Conservation (phyloP, 352 stramenopile genomes). For the Blastocystis sp. region DNA sequence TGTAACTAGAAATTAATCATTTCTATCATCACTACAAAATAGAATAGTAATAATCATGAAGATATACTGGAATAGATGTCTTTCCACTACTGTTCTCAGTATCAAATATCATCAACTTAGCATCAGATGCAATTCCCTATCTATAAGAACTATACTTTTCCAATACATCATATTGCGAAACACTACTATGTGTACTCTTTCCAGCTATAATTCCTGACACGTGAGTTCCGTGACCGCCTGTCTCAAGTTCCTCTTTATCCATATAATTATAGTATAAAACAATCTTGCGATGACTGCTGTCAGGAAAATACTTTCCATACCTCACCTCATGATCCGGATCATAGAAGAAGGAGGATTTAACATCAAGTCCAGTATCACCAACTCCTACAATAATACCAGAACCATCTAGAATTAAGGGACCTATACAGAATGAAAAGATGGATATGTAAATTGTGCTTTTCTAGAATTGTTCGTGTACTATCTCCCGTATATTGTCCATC, state of each 20-base stretch:
- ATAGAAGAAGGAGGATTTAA: conserved; percentile 25
- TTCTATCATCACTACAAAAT: neutral
- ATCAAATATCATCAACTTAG: neutral
- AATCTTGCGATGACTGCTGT: conserved; percentile 9
- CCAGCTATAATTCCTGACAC: conserved; percentile 13
- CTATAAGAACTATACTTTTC: neutral
- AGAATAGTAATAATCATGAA: conserved; percentile 12
- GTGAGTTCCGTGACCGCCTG: neutral
- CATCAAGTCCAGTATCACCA: conserved; percentile 32
- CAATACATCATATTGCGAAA: neutral
- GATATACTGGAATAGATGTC: neutral
- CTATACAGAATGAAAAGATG: neutral
- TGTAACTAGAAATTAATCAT: neutral
- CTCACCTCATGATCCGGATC: neutral
- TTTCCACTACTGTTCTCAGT: neutral
- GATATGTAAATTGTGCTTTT: neutral
- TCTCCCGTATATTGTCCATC: neutral
- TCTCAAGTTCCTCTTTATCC: neutral
- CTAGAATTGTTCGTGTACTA: neutral
- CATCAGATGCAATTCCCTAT: neutral
- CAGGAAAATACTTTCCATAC: neutral
- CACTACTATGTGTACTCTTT: neutral
- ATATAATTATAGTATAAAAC: neutral
- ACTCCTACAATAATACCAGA: neutral
- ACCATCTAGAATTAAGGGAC: neutral